These are phyloP conservation scores for Yamadazyma laniorum DNA, from an alignment of 805 yeast species.

Conservation along the genomic window DNA sequence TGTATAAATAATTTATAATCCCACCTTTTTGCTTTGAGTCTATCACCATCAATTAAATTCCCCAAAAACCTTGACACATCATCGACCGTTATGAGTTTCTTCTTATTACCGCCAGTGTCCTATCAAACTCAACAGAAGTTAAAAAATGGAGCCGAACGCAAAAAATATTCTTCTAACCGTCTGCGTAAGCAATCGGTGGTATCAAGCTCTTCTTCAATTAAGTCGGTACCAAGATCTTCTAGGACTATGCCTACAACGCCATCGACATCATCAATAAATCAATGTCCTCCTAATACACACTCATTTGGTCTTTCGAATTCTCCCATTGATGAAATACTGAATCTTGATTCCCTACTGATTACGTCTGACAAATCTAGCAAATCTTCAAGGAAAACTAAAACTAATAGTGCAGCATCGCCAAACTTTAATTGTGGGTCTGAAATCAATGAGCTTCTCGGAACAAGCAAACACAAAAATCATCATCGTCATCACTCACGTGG, in stretches of 20 bases:
- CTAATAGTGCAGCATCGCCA: neutral
- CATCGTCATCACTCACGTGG: neutral
- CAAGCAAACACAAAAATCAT: neutral
- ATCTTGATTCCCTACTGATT: constrained; percentile 12
- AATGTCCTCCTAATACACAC: neutral
- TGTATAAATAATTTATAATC: neutral
- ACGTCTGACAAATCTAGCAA: constrained; percentile 5
- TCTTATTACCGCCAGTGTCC: constrained; percentile 38
- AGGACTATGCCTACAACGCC: neutral
- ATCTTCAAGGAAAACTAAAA: too few relatives aligned
- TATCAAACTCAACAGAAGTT: constrained; percentile 42
- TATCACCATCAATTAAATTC: neutral
- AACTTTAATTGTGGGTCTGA: neutral
- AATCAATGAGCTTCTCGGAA: neutral
- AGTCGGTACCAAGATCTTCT: constrained; percentile 2
- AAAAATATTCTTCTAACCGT: neutral
- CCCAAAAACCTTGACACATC: neutral
- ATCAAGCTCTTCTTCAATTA: neutral
- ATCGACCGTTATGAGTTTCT: constrained; percentile 32
- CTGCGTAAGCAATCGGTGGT: neutral
- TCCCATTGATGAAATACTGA: constrained; percentile 12
- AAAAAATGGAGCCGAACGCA: constrained; percentile 16
- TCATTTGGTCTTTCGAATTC: neutral
- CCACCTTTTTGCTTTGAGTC: neutral
- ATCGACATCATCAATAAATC: neutral